These are phyloP conservation scores for Halophytophthora polymorphica DNA, from an alignment of 352 stramenopile genomes.

Conservation along the genomic window DNA sequence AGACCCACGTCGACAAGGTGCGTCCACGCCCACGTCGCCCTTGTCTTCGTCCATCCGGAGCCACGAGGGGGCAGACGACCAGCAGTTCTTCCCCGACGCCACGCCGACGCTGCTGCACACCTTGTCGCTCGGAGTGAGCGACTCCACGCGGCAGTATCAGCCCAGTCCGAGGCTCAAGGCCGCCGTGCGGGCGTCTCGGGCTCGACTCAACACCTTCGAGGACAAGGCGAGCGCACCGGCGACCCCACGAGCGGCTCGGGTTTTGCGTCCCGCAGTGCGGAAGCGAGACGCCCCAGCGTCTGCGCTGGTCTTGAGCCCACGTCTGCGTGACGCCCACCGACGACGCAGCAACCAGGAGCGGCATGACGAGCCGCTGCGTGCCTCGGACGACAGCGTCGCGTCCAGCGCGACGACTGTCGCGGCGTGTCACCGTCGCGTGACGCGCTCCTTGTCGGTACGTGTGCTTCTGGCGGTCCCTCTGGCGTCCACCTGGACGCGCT, in stretches of 20 bases:
- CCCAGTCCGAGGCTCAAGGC: constrained; percentile 47
- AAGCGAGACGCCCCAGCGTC: constrained; percentile 3
- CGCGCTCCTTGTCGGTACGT: constrained; percentile 56
- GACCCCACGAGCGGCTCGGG: neutral
- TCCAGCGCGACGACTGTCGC: constrained; percentile 59
- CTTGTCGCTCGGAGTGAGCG: constrained; percentile 35
- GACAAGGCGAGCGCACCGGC: constrained; percentile 1
- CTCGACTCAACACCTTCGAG: constrained; percentile 32
- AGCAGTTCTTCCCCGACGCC: constrained; percentile 19
- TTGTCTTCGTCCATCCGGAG: constrained; percentile 10
- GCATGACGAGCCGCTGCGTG: constrained; percentile 29
- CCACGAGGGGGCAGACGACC: constrained; percentile 14
- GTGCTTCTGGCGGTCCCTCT: neutral
- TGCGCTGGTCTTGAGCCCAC: constrained; percentile 13
- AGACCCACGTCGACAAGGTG: constrained; percentile 7
- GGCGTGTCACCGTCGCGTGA: constrained; percentile 52
- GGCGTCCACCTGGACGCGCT: neutral
- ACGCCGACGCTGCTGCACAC: constrained; percentile 41
- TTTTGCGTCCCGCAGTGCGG: too few relatives aligned
- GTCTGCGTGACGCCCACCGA: constrained; percentile 2
- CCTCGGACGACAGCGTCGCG: constrained; percentile 47
- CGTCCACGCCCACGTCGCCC: constrained; percentile 25
- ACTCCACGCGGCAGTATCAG: constrained; percentile 17
- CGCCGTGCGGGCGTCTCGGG: constrained; percentile 42
- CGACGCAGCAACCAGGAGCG: constrained; percentile 8